These are phyloP conservation scores for Plasmodium gaboni DNA, from an alignment of 169 alveolate genomes.

Conservation along the genomic window DNA sequence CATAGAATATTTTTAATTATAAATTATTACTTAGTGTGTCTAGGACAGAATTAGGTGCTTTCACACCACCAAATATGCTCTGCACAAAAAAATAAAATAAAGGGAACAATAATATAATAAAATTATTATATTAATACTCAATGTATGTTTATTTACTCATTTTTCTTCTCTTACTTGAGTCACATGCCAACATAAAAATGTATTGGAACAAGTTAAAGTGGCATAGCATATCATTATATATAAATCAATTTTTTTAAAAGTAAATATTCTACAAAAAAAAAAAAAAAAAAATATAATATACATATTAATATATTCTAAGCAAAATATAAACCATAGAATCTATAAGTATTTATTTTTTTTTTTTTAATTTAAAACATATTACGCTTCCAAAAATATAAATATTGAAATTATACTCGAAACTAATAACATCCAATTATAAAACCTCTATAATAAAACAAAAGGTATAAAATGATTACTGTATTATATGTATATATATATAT, in stretches of 20 bases:
- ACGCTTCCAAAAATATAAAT: conserved; percentile 45
- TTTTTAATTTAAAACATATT: neutral
- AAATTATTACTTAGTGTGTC: conserved; percentile 44
- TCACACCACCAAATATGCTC: conserved; percentile 54
- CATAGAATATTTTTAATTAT: neutral
- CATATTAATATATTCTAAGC: no score
- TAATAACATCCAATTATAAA: conserved; percentile 67
- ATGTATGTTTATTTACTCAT: neutral
- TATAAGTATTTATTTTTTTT: neutral
- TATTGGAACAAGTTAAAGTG: conserved; percentile 20
- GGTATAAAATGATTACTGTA: neutral
- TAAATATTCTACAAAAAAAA: conserved; percentile 25
- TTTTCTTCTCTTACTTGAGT: conserved; percentile 32
- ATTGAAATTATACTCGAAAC: conserved; percentile 64
- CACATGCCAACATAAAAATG: conserved; percentile 40
- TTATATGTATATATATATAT: neutral
- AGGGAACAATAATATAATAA: no score
- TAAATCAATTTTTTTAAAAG: conserved; percentile 9
- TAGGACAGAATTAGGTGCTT: conserved; percentile 8
- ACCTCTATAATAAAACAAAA: conserved; percentile 15
- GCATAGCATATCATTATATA: conserved; percentile 23
- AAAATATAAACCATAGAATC: no score
- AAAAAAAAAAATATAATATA: neutral
- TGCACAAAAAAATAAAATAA: neutral
- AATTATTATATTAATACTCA: neutral